Base-by-base conservation (phyloP, 2,329 filamentous ascomycete genomes). In the Neoarthrinium moseri region DNA sequence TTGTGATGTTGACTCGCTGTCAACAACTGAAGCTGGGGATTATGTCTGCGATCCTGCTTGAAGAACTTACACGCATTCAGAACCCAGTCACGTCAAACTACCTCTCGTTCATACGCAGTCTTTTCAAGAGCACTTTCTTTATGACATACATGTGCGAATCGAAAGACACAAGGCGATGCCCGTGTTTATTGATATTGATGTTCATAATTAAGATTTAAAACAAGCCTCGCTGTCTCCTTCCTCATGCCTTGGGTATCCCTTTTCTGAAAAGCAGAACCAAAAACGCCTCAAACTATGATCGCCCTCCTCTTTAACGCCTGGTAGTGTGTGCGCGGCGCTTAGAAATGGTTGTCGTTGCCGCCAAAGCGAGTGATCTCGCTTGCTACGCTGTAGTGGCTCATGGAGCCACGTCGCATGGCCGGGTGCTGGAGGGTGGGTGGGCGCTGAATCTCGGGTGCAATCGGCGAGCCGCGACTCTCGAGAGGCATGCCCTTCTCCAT, bases 351-450 rank as follows among this genome's bases (percentile, higher is more conserved):
- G 29, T 13, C 21, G 13, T 20, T 26, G 29, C 38, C 10, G 29
- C 26, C 12, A 11, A 27, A 30, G n/a, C 26, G 23, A 17, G 23
- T 33, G 12, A 43, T 20, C 12, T 37, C 12, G 7, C 15, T 20
- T 11, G 34, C 43, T 49, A 70, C 72, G 35, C 75, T 79, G 58
- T 80, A 45, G 17, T 18, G 59, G 5, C 23, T 40, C 12, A 17
- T 23, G 3, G 63, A 64, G 24, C 63, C 10, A 8, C 21, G 7
- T 21, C 32, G 63, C 54, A 75, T 67, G 40, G 73, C 72, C 21
- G 81, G 81, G 54, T 85, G 81, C 51, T 81, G 50, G 2, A 77
- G 77, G 6, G 80, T 80, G 22, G 77, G 72, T 1, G 82, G 82
- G 10, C 81, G 73, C 57, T 73, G 68, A 11, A 84, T 49, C 1